Conservation (phyloP, 331 rosid genomes). For the Erythrophleum ivorense region DNA sequence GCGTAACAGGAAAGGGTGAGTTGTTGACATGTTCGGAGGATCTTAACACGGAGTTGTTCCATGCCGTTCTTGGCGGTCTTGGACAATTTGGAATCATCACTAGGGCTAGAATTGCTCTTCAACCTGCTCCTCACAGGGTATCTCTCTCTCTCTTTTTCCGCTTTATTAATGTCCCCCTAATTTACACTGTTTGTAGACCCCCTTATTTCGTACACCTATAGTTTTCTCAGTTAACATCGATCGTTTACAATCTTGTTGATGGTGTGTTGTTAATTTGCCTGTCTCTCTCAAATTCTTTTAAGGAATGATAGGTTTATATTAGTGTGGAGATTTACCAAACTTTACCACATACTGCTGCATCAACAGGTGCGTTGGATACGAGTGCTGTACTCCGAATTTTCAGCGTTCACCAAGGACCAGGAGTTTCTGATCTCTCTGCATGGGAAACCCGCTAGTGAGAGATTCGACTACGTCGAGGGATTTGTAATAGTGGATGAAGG, state of each 20-base stretch:
- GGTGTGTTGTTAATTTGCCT: neutral
- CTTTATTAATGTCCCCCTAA: neutral
- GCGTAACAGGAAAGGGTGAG: conserved; percentile 70
- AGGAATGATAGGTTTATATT: neutral
- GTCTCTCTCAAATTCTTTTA: neutral
- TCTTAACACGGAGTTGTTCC: conserved; percentile 77
- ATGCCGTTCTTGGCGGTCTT: conserved; percentile 94
- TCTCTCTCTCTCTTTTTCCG: neutral
- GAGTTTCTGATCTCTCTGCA: conserved; percentile 87
- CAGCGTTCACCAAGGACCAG: conserved; percentile 72
- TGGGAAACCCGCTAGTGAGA: conserved; percentile 55
- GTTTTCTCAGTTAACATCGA: neutral
- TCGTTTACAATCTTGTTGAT: neutral
- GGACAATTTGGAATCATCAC: conserved; percentile 98
- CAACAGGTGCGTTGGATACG: conserved; percentile 91
- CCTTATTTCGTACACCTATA: neutral
- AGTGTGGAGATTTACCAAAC: neutral
- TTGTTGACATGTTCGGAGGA: conserved; percentile 78
- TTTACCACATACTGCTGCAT: neutral
- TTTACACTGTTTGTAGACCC: neutral
- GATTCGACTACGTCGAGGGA: conserved; percentile 91
- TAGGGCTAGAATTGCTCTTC: conserved; percentile 88
- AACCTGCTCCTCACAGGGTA: conserved; percentile 86
- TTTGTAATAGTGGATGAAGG: conserved; percentile 95
- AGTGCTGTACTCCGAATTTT: conserved; percentile 81